Conservation (phyloP, 495 filamentous ascomycete species). For the Filosporella fistucella region DNA sequence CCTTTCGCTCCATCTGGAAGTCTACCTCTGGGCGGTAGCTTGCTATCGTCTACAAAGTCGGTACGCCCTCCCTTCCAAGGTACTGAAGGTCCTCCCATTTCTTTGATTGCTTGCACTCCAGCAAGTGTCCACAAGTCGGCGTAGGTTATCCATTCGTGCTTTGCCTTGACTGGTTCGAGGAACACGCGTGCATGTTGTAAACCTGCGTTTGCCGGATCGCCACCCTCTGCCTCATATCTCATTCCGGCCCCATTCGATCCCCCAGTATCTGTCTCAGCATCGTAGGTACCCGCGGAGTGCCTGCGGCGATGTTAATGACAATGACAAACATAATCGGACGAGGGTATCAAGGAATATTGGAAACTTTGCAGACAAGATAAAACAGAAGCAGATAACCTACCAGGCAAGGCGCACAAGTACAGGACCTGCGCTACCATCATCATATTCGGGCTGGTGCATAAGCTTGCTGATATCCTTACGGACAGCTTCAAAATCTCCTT, state of each 20-base stretch:
- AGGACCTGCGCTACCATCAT: constrained; percentile 58
- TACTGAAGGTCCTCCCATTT: constrained; percentile 53
- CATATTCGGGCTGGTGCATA: constrained; percentile 54
- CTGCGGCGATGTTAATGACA: constrained; percentile 26
- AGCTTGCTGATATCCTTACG: constrained; percentile 48
- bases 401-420: constrained; percentile 60
- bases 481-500: constrained; percentile 46
- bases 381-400: too few relatives aligned
- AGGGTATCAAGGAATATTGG: constrained; percentile 15
- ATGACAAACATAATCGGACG: constrained; percentile 5
- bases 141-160: constrained; percentile 60
- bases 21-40: constrained; percentile 51
- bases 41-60: constrained; percentile 51
- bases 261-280: constrained; percentile 51
- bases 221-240: constrained; percentile 59
- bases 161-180: constrained; percentile 53
- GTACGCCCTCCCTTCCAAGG: constrained; percentile 52
- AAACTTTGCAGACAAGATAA: constrained; percentile 4
- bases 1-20: constrained; percentile 56
- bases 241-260: constrained; percentile 62
- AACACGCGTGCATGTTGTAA: constrained; percentile 59
- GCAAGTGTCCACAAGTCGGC: constrained; percentile 60
- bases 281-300: constrained; percentile 60
- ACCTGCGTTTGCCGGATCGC: constrained; percentile 60
- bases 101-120: constrained; percentile 51